Percentiles rank a stretch among this genome's conserved stretches.
phyloP scores from a whole-genome alignment of 495 filamentous ascomycete species.

The Schizothecium vesticola region DNA sequence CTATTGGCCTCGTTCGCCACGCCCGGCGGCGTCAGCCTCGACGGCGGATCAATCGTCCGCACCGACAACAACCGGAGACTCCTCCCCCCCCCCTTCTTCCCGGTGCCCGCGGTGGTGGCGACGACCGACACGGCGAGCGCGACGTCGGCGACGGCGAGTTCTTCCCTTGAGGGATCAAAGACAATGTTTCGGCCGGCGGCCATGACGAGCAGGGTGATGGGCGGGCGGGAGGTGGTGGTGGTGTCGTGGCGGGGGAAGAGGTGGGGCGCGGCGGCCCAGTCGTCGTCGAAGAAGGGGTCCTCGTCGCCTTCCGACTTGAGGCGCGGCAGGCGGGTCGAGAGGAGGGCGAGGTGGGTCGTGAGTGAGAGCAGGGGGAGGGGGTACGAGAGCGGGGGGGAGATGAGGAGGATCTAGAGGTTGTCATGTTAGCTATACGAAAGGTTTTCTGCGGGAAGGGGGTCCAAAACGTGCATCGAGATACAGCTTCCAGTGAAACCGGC shows the following conservation, averaged over 20 bases:
- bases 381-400: slow-evolving; percentile 86
- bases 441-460: not conserved
- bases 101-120: slow-evolving; percentile 13
- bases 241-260: slow-evolving; percentile 59
- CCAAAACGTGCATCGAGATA: slow-evolving; percentile 90
- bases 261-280: slow-evolving; percentile 78
- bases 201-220: slow-evolving; percentile 85
- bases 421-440: slow-evolving; percentile 11
- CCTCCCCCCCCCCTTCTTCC: slow-evolving; percentile 17
- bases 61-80: slow-evolving; percentile 53
- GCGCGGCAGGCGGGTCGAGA: slow-evolving; percentile 76
- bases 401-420: slow-evolving; percentile 69
- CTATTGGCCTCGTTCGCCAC: slow-evolving; percentile 64
- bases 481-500: slow-evolving; percentile 89
- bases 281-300: slow-evolving; percentile 96
- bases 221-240: slow-evolving; percentile 48
- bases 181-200: slow-evolving; percentile 82
- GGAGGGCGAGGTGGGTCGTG: slow-evolving; percentile 92
- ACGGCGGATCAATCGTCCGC: slow-evolving; percentile 63
- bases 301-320: slow-evolving; percentile 82
- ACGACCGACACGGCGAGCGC: slow-evolving; percentile 74
- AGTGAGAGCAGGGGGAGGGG: slow-evolving; percentile 88
- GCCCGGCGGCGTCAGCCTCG: slow-evolving; percentile 53
- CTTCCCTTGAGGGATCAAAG: slow-evolving; percentile 86
- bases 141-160: slow-evolving; percentile 85